Evolutionary conservation across 2,329 filamentous ascomycete genomes (phyloP).

Genomic region (Aspergillus latus): DNA sequence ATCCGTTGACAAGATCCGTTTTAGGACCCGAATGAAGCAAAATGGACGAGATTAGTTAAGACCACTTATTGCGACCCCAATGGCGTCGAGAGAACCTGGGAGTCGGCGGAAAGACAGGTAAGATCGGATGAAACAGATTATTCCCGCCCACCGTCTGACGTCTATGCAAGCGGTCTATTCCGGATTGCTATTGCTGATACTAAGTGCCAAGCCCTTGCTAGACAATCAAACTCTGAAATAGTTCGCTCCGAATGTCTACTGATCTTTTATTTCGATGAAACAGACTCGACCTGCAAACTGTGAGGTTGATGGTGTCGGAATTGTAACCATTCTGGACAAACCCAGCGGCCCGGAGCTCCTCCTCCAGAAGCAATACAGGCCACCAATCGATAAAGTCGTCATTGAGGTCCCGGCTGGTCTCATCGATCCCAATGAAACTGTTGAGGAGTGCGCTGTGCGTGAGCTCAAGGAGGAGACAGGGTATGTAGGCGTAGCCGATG

Average conservation of each 20-base stretch:
- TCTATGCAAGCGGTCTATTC: neutral
- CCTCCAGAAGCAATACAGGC: constrained; percentile 61
- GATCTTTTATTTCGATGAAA: neutral
- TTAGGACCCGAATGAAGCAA: constrained; percentile 42
- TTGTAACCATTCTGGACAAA: constrained; percentile 59
- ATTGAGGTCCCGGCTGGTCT: constrained; percentile 63
- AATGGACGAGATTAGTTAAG: constrained; percentile 45
- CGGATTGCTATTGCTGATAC: neutral
- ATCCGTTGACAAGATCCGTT: neutral
- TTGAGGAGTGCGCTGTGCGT: constrained; percentile 56
- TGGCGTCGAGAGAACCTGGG: constrained; percentile 47
- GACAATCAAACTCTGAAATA: neutral
- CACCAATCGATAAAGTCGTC: constrained; percentile 57
- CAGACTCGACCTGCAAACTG: constrained; percentile 53
- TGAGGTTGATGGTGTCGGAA: constrained; percentile 58
- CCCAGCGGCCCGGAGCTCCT: constrained; percentile 51
- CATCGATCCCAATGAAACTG: constrained; percentile 58
- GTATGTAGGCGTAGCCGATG: constrained; percentile 53
- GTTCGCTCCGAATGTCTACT: constrained; percentile 4
- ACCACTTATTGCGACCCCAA: constrained; percentile 45
- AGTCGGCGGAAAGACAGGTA: constrained; percentile 47
- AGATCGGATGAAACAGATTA: neutral
- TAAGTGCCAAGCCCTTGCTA: neutral
- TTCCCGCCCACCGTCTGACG: neutral
- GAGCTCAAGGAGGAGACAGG: constrained; percentile 65